Conservation (phyloP, 2,329 filamentous ascomycete species). For the Pseudogymnoascus sp. region DNA sequence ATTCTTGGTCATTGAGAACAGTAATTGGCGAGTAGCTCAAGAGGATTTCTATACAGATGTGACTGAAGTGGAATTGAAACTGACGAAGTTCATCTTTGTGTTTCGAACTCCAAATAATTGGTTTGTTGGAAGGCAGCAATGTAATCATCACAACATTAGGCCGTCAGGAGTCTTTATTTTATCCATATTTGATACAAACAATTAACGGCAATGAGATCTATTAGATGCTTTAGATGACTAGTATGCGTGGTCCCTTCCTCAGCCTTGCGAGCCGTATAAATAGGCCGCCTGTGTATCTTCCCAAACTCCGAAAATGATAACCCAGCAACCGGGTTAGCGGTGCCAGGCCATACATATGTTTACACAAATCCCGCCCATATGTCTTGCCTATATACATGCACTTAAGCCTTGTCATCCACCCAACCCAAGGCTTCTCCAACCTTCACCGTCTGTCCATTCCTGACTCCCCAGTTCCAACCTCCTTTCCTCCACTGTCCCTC, state of each 20-base stretch:
- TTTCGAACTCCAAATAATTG: neutral
- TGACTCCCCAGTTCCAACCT: slow-evolving; percentile 79
- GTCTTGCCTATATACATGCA: neutral
- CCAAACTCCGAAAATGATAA: neutral
- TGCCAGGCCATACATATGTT: neutral
- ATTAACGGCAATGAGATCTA: neutral
- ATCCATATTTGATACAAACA: neutral
- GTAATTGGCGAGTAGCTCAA: neutral
- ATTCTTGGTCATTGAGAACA: neutral
- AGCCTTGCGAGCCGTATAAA: neutral
- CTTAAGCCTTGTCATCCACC: slow-evolving; percentile 43
- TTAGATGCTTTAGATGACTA: neutral
- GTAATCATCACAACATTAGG: neutral
- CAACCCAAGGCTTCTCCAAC: slow-evolving; percentile 80
- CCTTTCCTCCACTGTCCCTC: slow-evolving; percentile 46
- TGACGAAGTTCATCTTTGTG: neutral
- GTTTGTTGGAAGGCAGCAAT: neutral
- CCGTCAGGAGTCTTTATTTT: neutral
- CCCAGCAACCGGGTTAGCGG: neutral
- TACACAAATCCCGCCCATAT: neutral
- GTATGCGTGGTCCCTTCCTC: neutral
- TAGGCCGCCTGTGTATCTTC: neutral
- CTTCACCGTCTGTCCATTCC: slow-evolving; percentile 80
- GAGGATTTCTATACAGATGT: neutral
- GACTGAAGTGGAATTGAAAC: neutral